Base-by-base conservation (phyloP, 140 eudicot genomes). In the Senecio squalidus region DNA sequence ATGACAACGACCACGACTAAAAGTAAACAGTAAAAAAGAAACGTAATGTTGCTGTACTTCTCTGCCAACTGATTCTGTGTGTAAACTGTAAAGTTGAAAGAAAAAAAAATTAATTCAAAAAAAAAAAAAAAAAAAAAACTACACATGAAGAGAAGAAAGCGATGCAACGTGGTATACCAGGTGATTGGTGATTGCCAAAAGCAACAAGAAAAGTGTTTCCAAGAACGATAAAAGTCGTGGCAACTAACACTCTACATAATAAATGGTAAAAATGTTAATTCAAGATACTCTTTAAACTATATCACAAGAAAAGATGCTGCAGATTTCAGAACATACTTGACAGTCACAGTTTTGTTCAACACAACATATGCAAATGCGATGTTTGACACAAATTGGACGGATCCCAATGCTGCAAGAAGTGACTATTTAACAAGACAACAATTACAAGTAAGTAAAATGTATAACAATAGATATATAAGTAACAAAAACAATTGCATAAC, bases 371-470 rank as follows among this genome's bases (percentile, higher is more conserved):
- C 92, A 60, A 92, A 92, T 13, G 82, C 95, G 17, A 92, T 88
- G 74, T 92, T 92, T 34, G 96, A 92, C 71, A 92, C 90, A 73
- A 92, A 92, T 57, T 92, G 98, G 66, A 92, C 76, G 50, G 98
- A 92, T 70, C 98, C 98, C 73, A 92, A 73, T 67, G 98, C 98
- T 15, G 98, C 98, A 68, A 92, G 96, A 74, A 92, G 96, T 47
- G 98, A 92, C 98, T 91, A 96, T 76, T 78, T 54, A 48, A 62
- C 23, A 46, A 55, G 41, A 54, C 16, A 23, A 50, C 39, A 17
- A 44, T 31, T 40, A 15, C 39, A 53, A 30, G 4, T 58, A 47
- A n/a, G 30, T 21, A 43, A 17, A 41, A 31, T 43, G 51, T 24
- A 41, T 5, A 44, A 15, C 6, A 54, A 54, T 9, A 11, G 15